Evolutionary conservation across 179 eudicot genomes (phyloP), one percentile per base, ranked within the genome.

Genomic region (Corrigiola litoralis): DNA sequence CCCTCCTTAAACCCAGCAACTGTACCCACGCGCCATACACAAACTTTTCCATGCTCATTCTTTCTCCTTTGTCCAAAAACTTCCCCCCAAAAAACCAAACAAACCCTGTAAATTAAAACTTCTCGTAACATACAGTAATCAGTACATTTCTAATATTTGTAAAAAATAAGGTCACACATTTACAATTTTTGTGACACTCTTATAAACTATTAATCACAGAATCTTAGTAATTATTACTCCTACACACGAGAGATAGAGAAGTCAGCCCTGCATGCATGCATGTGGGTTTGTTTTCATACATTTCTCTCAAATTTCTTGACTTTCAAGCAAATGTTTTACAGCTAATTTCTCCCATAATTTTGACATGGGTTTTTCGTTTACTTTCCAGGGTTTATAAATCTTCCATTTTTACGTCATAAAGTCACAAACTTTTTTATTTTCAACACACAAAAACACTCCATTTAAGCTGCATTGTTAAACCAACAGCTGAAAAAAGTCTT

Each of bases 61-160:
- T n/a, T 49, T 66, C 68, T 20, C 38, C 37, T 64, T 29, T 59
- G 60, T 47, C 53, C 71, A 53, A 68, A 61, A 73, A 69, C 31
- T 27, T 38, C 31, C 77, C 71, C 65, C 71, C 66, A 6, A n/a
- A n/a, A n/a, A n/a, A n/a, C n/a, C n/a, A n/a, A n/a, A n/a, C n/a
- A n/a, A n/a, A n/a, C n/a, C n/a, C n/a, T n/a, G n/a, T n/a, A n/a
- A 38, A 6, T 29, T 24, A 17, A 6, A 44, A 28, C 38, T 0
- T 31, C 44, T 45, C 29, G 44, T 4, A 40, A 40, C 14, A 40
- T n/a, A 40, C 44, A 3, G 44, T 40, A 40, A 40, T 40, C 44
- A 40, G 11, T 40, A 40, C 44, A 40, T 40, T 40, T 40, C 44
- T 40, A n/a, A 40, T 10, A 10, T 40, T 4, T 40, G 16, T 6